Evolutionary conservation across 352 stramenopile species (phyloP), one percentile per base, ranked within the genome.

Genomic region (Pythium chondricola): DNA sequence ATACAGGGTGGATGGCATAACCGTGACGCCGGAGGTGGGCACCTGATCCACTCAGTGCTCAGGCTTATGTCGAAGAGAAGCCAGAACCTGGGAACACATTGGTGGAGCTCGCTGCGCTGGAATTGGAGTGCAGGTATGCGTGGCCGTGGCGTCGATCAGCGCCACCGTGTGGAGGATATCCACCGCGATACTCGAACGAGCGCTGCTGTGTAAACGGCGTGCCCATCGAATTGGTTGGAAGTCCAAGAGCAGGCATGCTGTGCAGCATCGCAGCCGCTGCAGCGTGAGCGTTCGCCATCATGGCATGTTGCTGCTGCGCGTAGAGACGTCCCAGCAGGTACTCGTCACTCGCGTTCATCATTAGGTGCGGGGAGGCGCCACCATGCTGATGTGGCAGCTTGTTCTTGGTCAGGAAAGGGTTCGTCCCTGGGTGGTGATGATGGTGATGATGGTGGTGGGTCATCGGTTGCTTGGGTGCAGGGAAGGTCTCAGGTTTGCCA

Each of bases 401-500:
- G 29, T 11, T 31, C 17, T 24, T 48, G 51, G 22, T 46, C 18
- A 33, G 43, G 33, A 13, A 13, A 33, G 13, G 13, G 8, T 33
- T 33, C 48, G 66, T 58, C 36, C 61, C 48, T 48, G 46, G 26
- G 45, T 59, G 46, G 22, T 62, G 58, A 26, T 70, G 59, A 16
- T 43, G 50, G 18, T 67, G 66, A 25, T 80, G 76, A 39, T 72
- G 69, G 62, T 79, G 56, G 44, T 56, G 50, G 31, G 63, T 55
- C 8, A 33, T 33, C 8, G 29, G 29, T 1, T 33, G 65, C 56
- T 88, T 91, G 9, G 74, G 69, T 4, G 60, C 62, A 14, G 77
- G 79, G 40, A 93, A 93, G 6, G 67, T 69, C 52, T 93, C 82
- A 0, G 65, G 69, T 27, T 72, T 68, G 41, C 82, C 82, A 8